A percentile compares a stretch with the other conserved stretches of the same genome.
Conservation (phyloP, 148 eudicot genomes). For the Silene conica region DNA sequence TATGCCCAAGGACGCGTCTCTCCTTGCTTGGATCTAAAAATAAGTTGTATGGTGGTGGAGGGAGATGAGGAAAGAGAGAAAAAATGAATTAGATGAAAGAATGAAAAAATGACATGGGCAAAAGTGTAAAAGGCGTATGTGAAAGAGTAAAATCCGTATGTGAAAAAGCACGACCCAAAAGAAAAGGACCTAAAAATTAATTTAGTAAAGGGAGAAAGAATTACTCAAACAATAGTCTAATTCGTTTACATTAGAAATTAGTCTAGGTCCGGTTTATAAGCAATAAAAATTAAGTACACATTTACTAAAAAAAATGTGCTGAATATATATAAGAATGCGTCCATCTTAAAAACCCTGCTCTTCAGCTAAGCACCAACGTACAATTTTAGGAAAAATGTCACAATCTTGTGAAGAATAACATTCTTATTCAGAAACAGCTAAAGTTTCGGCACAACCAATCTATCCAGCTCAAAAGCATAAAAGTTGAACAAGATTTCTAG, state of each 20-base stretch:
- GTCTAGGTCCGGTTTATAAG: not conserved
- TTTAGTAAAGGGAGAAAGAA: not conserved
- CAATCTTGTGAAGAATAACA: slow-evolving; percentile 33
- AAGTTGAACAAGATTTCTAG: slow-evolving; percentile 66
- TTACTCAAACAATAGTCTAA: too few species aligned
- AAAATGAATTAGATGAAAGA: too few species aligned
- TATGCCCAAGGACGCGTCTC: too few species aligned
- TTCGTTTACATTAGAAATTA: not conserved
- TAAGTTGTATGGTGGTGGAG: too few species aligned
- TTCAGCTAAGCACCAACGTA: slow-evolving; percentile 44
- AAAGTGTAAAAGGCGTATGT: too few species aligned
- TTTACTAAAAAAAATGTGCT: slow-evolving; percentile 85
- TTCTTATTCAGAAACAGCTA: slow-evolving; percentile 18
- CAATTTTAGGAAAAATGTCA: slow-evolving; percentile 47
- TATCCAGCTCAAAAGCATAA: slow-evolving; percentile 52
- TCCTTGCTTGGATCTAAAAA: too few species aligned
- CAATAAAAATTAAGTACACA: not conserved
- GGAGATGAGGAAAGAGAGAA: too few species aligned
- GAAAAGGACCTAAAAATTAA: too few species aligned
- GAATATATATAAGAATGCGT: slow-evolving; percentile 50
- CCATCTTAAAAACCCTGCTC: slow-evolving; percentile 20
- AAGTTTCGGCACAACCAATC: slow-evolving; percentile 25
- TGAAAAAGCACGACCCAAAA: too few species aligned
- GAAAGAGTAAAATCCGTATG: too few species aligned
- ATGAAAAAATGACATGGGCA: too few species aligned